Evolutionary conservation across 441 rosid genomes (phyloP).

Genomic region (Adansonia grandidieri): DNA sequence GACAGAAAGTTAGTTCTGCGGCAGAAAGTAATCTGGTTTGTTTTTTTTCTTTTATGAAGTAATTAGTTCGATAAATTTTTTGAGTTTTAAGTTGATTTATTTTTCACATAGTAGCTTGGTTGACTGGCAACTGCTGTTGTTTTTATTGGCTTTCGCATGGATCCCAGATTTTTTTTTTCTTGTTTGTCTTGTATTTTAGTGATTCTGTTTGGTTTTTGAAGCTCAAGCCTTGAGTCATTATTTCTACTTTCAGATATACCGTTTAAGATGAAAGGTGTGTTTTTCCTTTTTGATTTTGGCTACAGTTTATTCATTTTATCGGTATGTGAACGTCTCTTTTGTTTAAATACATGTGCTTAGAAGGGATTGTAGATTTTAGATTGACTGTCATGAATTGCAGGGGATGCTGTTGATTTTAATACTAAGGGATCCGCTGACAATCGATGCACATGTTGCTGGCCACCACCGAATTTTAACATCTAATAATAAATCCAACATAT

Average conservation of each 20-base stretch:
- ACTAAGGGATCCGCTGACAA: no score
- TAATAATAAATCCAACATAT: neutral
- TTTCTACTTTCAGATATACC: slow-evolving; percentile 30
- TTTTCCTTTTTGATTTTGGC: neutral
- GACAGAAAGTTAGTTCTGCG: neutral
- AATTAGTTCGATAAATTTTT: neutral
- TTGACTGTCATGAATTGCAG: neutral
- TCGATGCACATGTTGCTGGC: neutral
- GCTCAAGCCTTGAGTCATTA: neutral
- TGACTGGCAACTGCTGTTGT: neutral
- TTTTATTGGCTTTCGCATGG: neutral
- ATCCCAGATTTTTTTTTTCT: neutral
- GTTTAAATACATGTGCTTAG: neutral
- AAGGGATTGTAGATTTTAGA: neutral
- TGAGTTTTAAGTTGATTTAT: neutral
- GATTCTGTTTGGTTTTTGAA: neutral
- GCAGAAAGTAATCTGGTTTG: neutral
- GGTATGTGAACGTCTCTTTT: neutral
- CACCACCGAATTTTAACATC: neutral
- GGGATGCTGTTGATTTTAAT: neutral
- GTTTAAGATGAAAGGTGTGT: neutral
- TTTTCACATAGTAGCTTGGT: neutral
- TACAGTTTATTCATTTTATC: neutral
- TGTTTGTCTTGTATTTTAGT: neutral
- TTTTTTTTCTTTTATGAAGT: neutral